Percentiles rank a stretch among this genome's conserved stretches.
phyloP scores from a whole-genome alignment of 371 early-diverging fungal species.

The Mucor sp. region DNA sequence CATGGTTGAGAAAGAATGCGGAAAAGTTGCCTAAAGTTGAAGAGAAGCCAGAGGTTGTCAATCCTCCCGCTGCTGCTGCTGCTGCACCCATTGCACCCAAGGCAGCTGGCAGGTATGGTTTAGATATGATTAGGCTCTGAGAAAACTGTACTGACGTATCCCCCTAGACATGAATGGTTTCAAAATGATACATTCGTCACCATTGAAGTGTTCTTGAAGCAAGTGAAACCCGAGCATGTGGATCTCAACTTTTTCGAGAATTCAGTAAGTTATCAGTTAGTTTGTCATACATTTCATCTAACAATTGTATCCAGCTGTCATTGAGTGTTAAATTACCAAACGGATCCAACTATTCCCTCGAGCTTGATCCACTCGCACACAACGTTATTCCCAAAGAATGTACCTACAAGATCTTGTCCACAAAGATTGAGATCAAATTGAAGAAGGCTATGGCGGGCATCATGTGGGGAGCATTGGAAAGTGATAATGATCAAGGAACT shows the following conservation, averaged over 20 bases:
- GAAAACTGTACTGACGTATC: not conserved
- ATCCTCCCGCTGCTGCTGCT: conserved; percentile 2
- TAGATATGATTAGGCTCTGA: not conserved
- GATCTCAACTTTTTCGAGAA: conserved; percentile 63
- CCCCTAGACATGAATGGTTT: conserved; percentile 92
- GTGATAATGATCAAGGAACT: conserved; percentile 54
- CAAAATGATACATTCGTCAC: conserved; percentile 91
- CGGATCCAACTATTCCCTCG: conserved; percentile 79
- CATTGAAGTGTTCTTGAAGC: conserved; percentile 88
- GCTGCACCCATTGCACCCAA: conserved; percentile 2
- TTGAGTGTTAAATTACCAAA: conserved; percentile 77
- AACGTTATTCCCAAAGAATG: conserved; percentile 73
- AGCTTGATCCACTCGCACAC: conserved; percentile 83
- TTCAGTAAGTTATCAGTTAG: conserved; percentile 39
- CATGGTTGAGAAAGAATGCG: conserved; percentile 58
- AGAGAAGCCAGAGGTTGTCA: not conserved
- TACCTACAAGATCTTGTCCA: conserved; percentile 72
- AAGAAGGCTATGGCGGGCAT: conserved; percentile 76
- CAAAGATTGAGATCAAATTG: conserved; percentile 93
- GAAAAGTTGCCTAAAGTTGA: conserved; percentile 36
- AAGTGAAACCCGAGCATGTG: conserved; percentile 71
- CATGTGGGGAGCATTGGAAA: conserved; percentile 82
- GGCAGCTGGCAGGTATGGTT: conserved; percentile 5
- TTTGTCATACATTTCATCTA: not conserved
- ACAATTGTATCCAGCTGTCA: conserved; percentile 49